Conservation (phyloP, 75 land plant species). For the Adiantum capillusveneris region DNA sequence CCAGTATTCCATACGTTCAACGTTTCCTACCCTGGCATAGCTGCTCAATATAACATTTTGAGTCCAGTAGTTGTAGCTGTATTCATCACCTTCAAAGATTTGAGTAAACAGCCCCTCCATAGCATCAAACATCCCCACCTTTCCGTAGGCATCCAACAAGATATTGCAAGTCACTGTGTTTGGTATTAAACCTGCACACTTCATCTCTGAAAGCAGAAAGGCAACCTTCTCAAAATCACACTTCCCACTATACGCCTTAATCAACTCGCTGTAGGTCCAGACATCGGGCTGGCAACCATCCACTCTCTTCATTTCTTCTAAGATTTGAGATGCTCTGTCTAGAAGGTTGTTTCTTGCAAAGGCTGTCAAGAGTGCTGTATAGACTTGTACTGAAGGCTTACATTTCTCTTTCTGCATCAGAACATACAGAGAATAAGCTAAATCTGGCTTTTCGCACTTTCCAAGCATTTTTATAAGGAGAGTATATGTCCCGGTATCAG, state of each 20-base stretch:
- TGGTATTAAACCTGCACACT: conserved; percentile 44
- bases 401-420: conserved; percentile 63
- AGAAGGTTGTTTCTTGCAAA: conserved; percentile 62
- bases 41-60: conserved; percentile 66
- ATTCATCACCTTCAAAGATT: conserved; percentile 43
- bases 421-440: conserved; percentile 49
- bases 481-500: conserved; percentile 56
- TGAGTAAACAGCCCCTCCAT: conserved; percentile 49
- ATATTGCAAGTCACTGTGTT: conserved; percentile 79
- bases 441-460: conserved; percentile 72
- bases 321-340: conserved; percentile 49
- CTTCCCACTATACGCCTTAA: conserved; percentile 57
- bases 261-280: conserved; percentile 64
- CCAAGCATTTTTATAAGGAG: conserved; percentile 79
- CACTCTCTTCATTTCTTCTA: conserved; percentile 50
- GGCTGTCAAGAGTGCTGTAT: conserved; percentile 76
- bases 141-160: conserved; percentile 76
- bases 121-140: conserved; percentile 53
- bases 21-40: conserved; percentile 62
- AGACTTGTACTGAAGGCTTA: conserved; percentile 39
- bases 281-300: conserved; percentile 69
- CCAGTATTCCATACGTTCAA: conserved; percentile 75
- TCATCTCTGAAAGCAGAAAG: conserved; percentile 57
- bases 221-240: conserved; percentile 44
- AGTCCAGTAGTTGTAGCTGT: conserved; percentile 76